Evolutionary conservation across 148 eudicot species (phyloP).

Genomic region (Rhododendron ovatum): DNA sequence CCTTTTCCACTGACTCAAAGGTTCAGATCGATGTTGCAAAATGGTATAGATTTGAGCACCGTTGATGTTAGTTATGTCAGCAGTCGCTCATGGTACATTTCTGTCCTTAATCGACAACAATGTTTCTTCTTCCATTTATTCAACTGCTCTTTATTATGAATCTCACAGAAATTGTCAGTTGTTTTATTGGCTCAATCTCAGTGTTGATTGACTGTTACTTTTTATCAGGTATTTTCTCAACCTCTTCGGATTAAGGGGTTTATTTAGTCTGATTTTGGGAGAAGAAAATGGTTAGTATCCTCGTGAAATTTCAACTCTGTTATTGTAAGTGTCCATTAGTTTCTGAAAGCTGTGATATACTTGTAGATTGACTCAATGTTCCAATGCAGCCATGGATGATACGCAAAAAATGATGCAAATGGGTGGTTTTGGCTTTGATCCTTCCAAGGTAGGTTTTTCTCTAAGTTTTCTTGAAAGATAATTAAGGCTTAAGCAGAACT

Average conservation of each 20-base stretch:
- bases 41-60: slow-evolving; percentile 95
- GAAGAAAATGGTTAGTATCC: slow-evolving; percentile 82
- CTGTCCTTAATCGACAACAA: not conserved
- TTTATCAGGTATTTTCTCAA: slow-evolving; percentile 88
- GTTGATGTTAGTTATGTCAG: slow-evolving; percentile 99
- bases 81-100: slow-evolving; percentile 85
- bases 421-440: slow-evolving; percentile 94
- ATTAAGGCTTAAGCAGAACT: not conserved
- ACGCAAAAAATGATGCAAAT: slow-evolving; percentile 99
- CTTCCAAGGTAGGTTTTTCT: slow-evolving; percentile 52
- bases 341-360: not conserved
- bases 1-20: slow-evolving; percentile 97
- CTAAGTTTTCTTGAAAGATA: not conserved
- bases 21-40: slow-evolving; percentile 92
- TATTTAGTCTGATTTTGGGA: slow-evolving; percentile 91
- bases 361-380: slow-evolving; percentile 8
- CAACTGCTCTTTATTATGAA: not conserved
- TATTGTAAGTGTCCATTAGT: not conserved
- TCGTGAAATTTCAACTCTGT: not conserved
- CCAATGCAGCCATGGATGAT: slow-evolving; percentile 81
- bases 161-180: not conserved
- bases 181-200: slow-evolving; percentile 3
- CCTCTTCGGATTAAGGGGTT: slow-evolving; percentile 87
- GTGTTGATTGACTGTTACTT: slow-evolving; percentile 7
- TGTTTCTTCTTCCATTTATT: slow-evolving; percentile 9